Percentiles rank a stretch among this genome's conserved stretches.
These are phyloP conservation scores for Globisporangium yorkense DNA, from an alignment of 352 stramenopile genomes.

Conservation along the genomic window DNA sequence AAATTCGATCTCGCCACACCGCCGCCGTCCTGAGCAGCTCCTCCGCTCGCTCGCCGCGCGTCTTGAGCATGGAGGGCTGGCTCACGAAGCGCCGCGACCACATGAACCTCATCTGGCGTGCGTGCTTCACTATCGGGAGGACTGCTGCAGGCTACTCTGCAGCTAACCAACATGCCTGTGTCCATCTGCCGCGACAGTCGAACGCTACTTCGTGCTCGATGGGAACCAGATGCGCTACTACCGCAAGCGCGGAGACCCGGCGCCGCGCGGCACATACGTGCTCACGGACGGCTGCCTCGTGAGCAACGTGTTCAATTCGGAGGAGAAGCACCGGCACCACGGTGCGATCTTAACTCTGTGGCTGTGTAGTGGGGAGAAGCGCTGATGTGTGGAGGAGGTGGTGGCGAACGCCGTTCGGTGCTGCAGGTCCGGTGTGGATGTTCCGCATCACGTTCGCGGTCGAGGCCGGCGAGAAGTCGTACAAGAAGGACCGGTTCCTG, in stretches of 20 bases:
- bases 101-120: slow-evolving; percentile 90
- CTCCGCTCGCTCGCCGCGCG: not conserved
- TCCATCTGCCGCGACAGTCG: slow-evolving; percentile 28
- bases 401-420: too few species aligned
- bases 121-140: slow-evolving; percentile 8
- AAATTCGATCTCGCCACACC: not conserved
- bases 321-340: slow-evolving; percentile 87
- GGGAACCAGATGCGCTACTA: slow-evolving; percentile 86
- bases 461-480: slow-evolving; percentile 70
- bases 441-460: slow-evolving; percentile 87
- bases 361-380: too few species aligned
- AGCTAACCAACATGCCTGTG: too few species aligned
- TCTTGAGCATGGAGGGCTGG: slow-evolving; percentile 73
- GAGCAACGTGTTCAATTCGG: slow-evolving; percentile 78
- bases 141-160: too few species aligned
- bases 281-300: slow-evolving; percentile 78
- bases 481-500: slow-evolving; percentile 87
- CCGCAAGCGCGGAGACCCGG: slow-evolving; percentile 77
- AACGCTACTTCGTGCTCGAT: slow-evolving; percentile 85
- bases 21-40: not conserved
- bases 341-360: slow-evolving; percentile 12
- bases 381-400: too few species aligned
- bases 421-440: slow-evolving; percentile 69
- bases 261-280: slow-evolving; percentile 79
- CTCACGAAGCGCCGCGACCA: slow-evolving; percentile 85